phyloP scores from a whole-genome alignment of 768 basidiomycete species.

The Collybia mongolica region DNA sequence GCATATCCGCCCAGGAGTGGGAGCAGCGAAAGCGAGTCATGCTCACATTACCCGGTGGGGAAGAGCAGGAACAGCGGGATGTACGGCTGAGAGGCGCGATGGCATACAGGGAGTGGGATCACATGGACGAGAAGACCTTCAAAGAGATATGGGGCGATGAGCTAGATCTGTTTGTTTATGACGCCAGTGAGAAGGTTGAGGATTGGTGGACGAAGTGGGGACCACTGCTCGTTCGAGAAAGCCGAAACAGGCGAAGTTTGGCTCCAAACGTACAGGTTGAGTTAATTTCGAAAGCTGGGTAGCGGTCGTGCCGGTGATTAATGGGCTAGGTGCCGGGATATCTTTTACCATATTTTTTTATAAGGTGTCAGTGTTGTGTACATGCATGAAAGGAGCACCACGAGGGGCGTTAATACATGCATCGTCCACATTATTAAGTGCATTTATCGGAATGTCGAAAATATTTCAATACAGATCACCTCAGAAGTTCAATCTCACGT shows the following conservation, averaged over 20 bases:
- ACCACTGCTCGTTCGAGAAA: slow-evolving; percentile 23
- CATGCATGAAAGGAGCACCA: too few species aligned
- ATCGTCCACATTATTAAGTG: too few species aligned
- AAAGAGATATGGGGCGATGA: slow-evolving; percentile 52
- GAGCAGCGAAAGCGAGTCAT: slow-evolving; percentile 45
- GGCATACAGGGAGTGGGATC: slow-evolving; percentile 29
- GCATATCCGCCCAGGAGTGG: slow-evolving; percentile 39
- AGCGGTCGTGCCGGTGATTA: not conserved
- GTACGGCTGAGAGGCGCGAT: slow-evolving; percentile 33
- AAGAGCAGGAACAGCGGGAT: slow-evolving; percentile 45
- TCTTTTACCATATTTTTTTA: not conserved
- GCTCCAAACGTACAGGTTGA: slow-evolving; percentile 16
- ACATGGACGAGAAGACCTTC: slow-evolving; percentile 46
- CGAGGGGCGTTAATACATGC: too few species aligned
- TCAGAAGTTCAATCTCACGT: too few species aligned
- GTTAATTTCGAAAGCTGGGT: slow-evolving; percentile 17
- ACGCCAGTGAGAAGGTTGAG: slow-evolving; percentile 55
- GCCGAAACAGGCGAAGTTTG: slow-evolving; percentile 11
- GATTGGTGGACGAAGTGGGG: slow-evolving; percentile 64
- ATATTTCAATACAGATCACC: too few species aligned
- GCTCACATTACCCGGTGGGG: slow-evolving; percentile 42
- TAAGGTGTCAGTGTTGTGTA: not conserved
- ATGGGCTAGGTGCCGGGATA: not conserved
- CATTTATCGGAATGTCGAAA: too few species aligned
- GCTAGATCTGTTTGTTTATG: slow-evolving; percentile 47